phyloP scores from a whole-genome alignment of 2,329 filamentous ascomycete genomes.

The Akanthomyces lecanii region DNA sequence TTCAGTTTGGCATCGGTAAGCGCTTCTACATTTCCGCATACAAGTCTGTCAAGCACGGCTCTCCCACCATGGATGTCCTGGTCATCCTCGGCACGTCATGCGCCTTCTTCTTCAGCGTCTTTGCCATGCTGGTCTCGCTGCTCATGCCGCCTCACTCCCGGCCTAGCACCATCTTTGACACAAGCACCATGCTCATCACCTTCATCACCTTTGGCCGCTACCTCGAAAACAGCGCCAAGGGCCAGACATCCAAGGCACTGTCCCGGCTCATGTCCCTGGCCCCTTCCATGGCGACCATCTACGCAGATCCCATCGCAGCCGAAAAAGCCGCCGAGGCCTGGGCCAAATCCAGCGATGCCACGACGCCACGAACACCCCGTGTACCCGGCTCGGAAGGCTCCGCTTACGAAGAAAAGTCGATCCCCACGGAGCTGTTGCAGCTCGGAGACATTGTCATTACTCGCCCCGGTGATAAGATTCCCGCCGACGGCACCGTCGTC shows the following conservation, averaged over 20 bases:
- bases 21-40: constrained; percentile 93
- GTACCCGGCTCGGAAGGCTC: constrained; percentile 42
- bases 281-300: constrained; percentile 95
- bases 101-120: constrained; percentile 92
- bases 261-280: constrained; percentile 93
- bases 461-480: constrained; percentile 92
- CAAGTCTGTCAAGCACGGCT: constrained; percentile 84
- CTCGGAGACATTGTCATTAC: constrained; percentile 91
- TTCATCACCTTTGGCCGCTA: constrained; percentile 90
- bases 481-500: constrained; percentile 83
- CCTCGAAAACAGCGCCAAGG: constrained; percentile 91
- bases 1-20: constrained; percentile 94
- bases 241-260: constrained; percentile 89
- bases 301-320: constrained; percentile 87
- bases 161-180: constrained; percentile 91
- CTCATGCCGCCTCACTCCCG: constrained; percentile 69
- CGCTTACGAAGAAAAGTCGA: constrained; percentile 74
- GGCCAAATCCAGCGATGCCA: constrained; percentile 37
- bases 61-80: constrained; percentile 96
- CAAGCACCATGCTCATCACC: constrained; percentile 95
- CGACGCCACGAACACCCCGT: constrained; percentile 31
- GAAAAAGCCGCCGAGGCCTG: constrained; percentile 84
- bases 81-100: constrained; percentile 91
- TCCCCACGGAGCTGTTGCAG: constrained; percentile 91
- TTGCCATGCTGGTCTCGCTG: constrained; percentile 80